Evolutionary conservation across 139 green algal genomes (phyloP), one percentile per base, ranked within the genome.

Genomic region (Haematococcus lacustris): DNA sequence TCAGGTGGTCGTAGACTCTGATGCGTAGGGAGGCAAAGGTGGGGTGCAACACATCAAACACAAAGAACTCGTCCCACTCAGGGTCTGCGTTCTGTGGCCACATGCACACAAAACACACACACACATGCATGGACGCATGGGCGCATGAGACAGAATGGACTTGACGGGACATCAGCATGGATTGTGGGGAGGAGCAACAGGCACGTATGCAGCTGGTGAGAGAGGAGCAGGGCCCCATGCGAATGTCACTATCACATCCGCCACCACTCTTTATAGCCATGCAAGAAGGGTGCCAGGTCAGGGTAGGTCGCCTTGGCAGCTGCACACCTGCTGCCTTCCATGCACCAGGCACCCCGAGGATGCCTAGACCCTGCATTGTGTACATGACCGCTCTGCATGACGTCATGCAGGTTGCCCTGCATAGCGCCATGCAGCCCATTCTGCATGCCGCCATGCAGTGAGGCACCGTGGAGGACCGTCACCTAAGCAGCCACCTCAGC

Each of bases 1-100:
- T 65, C 51, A 79, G 13, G 37, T 85, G 71, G 63, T 85, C 79
- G n/a, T 75, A 74, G 47, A 85, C 66, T 63, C 79, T 81, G 62
- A 85, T 25, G 40, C 76, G 76, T 51, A 85, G 75, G 32, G 73
- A 71, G 1, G 79, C 79, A 75, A 85, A 85, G 1, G 75, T 72
- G 3, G 79, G 79, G 25, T 63, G 33, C 4, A 17, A 37, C 5
- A 85, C 63, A 34, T 81, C 71, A 59, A 85, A 85, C 13, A 77
- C 75, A 70, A 85, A 85, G 71, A 85, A 81, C 71, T 85, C 75
- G 57, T 85, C 71, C 79, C 79, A 85, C 38, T 38, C 51, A 0
- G 79, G 79, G 34, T 81, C 67, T 23, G 33, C 39, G 39, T 37
- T 68, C 77, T 82, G 71, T 25, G 34, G 21, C 17, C 21, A 59